phyloP scores from a whole-genome alignment of 805 yeast species.

The Yarrowia keelungensis region DNA sequence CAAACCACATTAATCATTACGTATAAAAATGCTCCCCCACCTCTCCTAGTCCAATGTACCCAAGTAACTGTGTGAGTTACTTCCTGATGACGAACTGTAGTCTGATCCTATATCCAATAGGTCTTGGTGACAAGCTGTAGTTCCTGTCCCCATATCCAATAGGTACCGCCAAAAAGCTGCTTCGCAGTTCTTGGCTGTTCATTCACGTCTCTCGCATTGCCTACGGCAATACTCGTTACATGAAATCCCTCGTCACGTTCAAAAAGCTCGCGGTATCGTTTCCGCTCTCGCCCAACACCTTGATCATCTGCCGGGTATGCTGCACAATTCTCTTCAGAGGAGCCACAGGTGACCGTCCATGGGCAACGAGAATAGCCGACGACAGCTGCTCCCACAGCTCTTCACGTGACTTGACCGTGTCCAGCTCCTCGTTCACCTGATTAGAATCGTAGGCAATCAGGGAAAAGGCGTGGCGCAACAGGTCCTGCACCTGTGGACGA shows the following conservation, averaged over 20 bases:
- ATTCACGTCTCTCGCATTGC: background rate
- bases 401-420: slow-evolving; percentile 34
- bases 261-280: slow-evolving; percentile 52
- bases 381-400: slow-evolving; percentile 56
- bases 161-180: too few relatives aligned
- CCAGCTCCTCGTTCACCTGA: slow-evolving; percentile 46
- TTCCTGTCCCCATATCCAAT: too few relatives aligned
- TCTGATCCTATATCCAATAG: too few relatives aligned
- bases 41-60: too few relatives aligned
- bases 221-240: background rate
- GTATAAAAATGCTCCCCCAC: background rate
- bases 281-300: slow-evolving; percentile 48
- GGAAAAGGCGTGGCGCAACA: slow-evolving; percentile 57
- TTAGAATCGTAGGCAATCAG: slow-evolving; percentile 58
- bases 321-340: slow-evolving; percentile 55
- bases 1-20: slow-evolving; percentile 5
- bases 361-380: slow-evolving; percentile 53
- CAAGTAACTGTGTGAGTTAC: too few relatives aligned
- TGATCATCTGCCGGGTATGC: slow-evolving; percentile 53
- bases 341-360: slow-evolving; percentile 56
- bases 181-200: too few relatives aligned
- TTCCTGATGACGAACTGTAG: too few relatives aligned
- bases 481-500: slow-evolving; percentile 50
- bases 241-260: slow-evolving; percentile 57
- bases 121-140: too few relatives aligned